phyloP scores from a whole-genome alignment of 306 rosid genomes.

The Parietaria judaica region DNA sequence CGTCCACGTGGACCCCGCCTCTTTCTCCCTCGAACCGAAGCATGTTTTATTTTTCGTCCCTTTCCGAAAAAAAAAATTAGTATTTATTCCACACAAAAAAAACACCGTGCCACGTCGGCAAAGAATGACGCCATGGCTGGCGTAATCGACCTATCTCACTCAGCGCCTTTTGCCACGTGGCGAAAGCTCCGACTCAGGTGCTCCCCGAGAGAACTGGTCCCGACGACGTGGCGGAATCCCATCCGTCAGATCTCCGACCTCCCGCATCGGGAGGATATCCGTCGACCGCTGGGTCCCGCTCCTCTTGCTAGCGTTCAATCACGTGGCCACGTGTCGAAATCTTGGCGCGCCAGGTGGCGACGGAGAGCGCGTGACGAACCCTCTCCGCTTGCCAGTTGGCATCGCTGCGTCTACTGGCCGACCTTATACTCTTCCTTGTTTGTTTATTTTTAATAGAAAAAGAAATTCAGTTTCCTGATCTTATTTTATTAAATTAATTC shows the following conservation, averaged over 20 bases:
- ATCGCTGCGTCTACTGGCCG: slow-evolving; percentile 38
- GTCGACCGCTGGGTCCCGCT: not conserved
- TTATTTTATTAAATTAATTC: slow-evolving; percentile 8
- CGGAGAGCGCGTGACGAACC: slow-evolving; percentile 26
- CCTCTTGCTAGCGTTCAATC: not conserved
- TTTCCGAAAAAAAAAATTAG: not conserved
- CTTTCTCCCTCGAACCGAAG: slow-evolving; percentile 11
- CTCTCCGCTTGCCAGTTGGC: slow-evolving; percentile 37
- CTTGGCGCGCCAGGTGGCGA: not conserved
- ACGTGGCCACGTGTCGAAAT: slow-evolving; percentile 5
- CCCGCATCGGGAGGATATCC: not conserved
- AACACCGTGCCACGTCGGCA: not conserved
- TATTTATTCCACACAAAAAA: not conserved
- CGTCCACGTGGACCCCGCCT: not conserved
- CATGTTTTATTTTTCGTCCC: not conserved
- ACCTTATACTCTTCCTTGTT: slow-evolving; percentile 39
- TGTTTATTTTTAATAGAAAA: not conserved
- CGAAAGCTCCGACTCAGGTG: not conserved
- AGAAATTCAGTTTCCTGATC: not conserved
- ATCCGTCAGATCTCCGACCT: not conserved
- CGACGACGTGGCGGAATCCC: slow-evolving; percentile 3
- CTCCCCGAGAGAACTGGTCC: not conserved
- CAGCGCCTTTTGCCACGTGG: not conserved
- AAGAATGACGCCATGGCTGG: not conserved
- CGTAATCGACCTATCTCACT: not conserved